Conservation (phyloP, 2,329 filamentous ascomycete species). For the Aspergillus sp. region DNA sequence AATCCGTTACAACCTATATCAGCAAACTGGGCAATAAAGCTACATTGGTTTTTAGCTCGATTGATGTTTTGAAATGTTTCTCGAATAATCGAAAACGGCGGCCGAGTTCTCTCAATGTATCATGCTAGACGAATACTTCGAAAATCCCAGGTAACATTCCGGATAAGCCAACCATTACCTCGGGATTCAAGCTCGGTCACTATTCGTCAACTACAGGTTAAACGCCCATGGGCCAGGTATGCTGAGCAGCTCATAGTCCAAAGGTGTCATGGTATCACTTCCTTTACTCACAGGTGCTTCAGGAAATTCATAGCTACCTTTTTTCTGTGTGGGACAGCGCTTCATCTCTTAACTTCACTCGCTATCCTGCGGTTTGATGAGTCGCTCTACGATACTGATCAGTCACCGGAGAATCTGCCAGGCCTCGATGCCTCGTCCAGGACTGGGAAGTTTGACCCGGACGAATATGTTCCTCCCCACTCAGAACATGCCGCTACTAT, state of each 20-base stretch:
- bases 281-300: not conserved
- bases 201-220: conserved; percentile 36
- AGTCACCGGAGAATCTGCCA: conserved; percentile 9
- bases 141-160: conserved; percentile 27
- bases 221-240: conserved; percentile 39
- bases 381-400: conserved; percentile 24
- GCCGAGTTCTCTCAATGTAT: conserved; percentile 35
- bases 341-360: conserved; percentile 36
- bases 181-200: conserved; percentile 21
- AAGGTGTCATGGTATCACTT: conserved; percentile 2
- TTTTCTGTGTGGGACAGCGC: conserved; percentile 35
- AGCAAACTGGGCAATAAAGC: not conserved
- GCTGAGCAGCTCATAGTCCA: not conserved
- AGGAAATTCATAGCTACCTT: conserved; percentile 34
- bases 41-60: not conserved
- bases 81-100: not conserved
- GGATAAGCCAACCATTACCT: conserved; percentile 23
- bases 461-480: not conserved
- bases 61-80: not conserved
- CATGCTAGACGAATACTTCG: conserved; percentile 32
- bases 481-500: conserved; percentile 39
- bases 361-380: conserved; percentile 34
- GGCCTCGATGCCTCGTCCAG: not conserved
- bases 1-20: not conserved
- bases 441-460: not conserved